These are phyloP conservation scores for Angophora floribunda DNA, from an alignment of 345 rosid species.

Conservation along the genomic window DNA sequence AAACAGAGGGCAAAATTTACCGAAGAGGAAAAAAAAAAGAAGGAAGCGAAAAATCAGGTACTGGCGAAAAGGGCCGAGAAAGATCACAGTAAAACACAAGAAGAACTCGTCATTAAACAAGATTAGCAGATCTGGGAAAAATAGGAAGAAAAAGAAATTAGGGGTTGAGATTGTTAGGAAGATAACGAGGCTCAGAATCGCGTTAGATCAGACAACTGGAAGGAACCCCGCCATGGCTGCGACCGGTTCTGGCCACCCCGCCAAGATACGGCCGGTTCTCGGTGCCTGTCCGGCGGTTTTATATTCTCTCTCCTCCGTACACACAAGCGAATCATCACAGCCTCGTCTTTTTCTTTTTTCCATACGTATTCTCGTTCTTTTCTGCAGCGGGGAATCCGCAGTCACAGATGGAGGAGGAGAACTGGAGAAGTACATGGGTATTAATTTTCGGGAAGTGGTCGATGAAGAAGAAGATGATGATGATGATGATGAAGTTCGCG, in stretches of 20 bases:
- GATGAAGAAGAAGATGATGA: neutral
- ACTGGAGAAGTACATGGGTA: neutral
- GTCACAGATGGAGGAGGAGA: neutral
- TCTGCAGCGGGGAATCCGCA: neutral
- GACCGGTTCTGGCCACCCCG: neutral
- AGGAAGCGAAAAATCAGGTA: neutral
- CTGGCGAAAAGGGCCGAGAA: neutral
- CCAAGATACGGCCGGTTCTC: slow-evolving; percentile 3
- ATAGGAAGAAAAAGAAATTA: neutral
- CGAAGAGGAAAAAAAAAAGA: neutral
- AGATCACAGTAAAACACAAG: neutral
- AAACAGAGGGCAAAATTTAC: neutral
- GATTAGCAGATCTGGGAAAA: neutral
- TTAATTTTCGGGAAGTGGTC: neutral
- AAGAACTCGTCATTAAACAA: neutral
- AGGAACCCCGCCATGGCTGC: slow-evolving; percentile 2
- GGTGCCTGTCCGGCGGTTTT: neutral
- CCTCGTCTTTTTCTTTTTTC: neutral
- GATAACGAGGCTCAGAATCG: neutral
- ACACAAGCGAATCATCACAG: neutral
- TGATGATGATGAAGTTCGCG: neutral
- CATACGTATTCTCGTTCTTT: neutral
- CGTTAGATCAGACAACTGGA: neutral
- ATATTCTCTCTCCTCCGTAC: neutral
- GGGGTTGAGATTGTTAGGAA: neutral